Evolutionary conservation across 345 rosid genomes (phyloP).

Genomic region (Gossypium stocksii): DNA sequence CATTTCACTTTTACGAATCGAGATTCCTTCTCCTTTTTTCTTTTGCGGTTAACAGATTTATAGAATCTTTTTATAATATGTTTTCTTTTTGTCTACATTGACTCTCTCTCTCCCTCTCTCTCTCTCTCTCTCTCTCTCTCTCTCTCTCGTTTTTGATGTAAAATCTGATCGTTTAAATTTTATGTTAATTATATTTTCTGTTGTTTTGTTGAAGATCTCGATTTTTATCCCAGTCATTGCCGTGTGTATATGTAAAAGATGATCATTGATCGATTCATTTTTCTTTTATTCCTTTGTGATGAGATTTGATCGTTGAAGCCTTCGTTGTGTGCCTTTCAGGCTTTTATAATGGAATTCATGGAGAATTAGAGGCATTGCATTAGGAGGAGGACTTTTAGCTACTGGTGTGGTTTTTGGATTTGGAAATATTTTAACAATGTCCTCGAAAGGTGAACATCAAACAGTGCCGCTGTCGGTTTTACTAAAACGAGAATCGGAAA

Average conservation of each 20-base stretch:
- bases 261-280: constrained; percentile 10
- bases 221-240: constrained; percentile 10
- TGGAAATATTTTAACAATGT: constrained; percentile 34
- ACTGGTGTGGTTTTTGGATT: constrained; percentile 1
- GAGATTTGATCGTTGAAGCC: constrained; percentile 21
- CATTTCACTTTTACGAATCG: background rate
- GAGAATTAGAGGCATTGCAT: constrained; percentile 26
- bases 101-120: constrained; percentile 10
- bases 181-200: background rate
- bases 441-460: constrained; percentile 60
- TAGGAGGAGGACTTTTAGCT: constrained; percentile 4
- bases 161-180: background rate
- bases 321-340: constrained; percentile 17
- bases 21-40: constrained; percentile 7
- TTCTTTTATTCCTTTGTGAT: background rate
- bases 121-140: constrained; percentile 6
- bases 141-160: background rate
- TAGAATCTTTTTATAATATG: background rate
- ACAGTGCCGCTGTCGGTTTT: constrained; percentile 87
- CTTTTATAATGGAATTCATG: background rate
- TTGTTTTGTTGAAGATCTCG: constrained; percentile 27
- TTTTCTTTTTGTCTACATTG: constrained; percentile 26
- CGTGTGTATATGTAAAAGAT: background rate
- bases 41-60: background rate
- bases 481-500: constrained; percentile 80